phyloP scores from a whole-genome alignment of 805 yeast species.

The Millerozyma miso region DNA sequence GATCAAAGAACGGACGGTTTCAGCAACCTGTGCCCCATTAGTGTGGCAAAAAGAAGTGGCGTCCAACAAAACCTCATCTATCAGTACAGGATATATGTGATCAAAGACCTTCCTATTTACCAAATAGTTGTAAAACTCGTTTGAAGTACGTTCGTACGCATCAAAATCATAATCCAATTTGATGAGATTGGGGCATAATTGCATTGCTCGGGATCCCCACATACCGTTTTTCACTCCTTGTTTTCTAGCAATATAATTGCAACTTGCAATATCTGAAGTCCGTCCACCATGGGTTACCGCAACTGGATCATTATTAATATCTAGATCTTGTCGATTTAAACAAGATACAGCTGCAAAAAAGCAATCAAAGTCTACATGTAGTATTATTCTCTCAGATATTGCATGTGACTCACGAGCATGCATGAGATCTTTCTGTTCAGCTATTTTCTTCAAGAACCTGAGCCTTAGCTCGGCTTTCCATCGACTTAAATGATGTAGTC shows the following conservation, averaged over 20 bases:
- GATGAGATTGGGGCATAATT: slow-evolving; percentile 61
- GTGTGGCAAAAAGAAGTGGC: slow-evolving; percentile 32
- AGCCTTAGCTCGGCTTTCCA: slow-evolving; percentile 77
- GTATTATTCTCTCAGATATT: slow-evolving; percentile 30
- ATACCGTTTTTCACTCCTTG: slow-evolving; percentile 81
- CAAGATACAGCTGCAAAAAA: slow-evolving; percentile 88
- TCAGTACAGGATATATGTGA: slow-evolving; percentile 71
- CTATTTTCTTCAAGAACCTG: slow-evolving; percentile 50
- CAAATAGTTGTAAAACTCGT: slow-evolving; percentile 58
- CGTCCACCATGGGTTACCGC: slow-evolving; percentile 61
- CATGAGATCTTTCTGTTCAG: slow-evolving; percentile 16
- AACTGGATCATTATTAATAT: slow-evolving; percentile 46
- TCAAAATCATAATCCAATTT: slow-evolving; percentile 71
- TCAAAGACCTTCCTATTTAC: slow-evolving; percentile 42
- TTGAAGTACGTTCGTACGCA: slow-evolving; percentile 63
- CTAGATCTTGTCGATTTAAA: slow-evolving; percentile 49
- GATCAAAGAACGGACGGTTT: slow-evolving; percentile 20
- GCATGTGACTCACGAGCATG: background rate
- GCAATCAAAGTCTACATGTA: slow-evolving; percentile 92
- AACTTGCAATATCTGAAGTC: slow-evolving; percentile 82
- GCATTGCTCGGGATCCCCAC: slow-evolving; percentile 74
- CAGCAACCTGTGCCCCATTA: slow-evolving; percentile 4
- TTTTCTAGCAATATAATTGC: slow-evolving; percentile 83
- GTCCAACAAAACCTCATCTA: slow-evolving; percentile 88
- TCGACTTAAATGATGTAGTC: slow-evolving; percentile 82